Conservation (phyloP, 306 rosid genomes). For the Lathyrus sativus region DNA sequence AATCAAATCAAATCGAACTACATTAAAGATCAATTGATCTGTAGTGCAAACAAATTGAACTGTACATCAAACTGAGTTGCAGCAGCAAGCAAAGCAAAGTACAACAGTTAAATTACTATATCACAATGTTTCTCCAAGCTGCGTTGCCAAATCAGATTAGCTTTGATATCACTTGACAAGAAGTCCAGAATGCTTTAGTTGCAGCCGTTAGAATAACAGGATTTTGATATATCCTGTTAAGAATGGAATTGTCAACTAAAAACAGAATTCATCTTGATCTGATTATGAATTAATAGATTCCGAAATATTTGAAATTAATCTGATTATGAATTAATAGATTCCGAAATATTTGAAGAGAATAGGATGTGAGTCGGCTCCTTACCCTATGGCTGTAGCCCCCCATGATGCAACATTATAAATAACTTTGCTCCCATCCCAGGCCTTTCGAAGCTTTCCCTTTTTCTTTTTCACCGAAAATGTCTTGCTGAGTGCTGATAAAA, state of each 20-base stretch:
- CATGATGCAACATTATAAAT: constrained; percentile 94
- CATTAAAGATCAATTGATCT: constrained; percentile 37
- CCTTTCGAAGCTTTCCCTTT: constrained; percentile 92
- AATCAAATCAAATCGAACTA: constrained; percentile 28
- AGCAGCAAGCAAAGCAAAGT: constrained; percentile 37
- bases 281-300: constrained; percentile 15
- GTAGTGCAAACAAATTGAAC: constrained; percentile 38
- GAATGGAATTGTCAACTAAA: constrained; percentile 5
- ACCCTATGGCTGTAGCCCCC: constrained; percentile 99
- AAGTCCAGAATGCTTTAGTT: constrained; percentile 86
- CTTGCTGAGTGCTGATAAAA: constrained; percentile 81
- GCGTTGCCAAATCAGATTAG: constrained; percentile 59
- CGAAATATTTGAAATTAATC: neutral
- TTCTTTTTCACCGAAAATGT: constrained; percentile 86
- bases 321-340: constrained; percentile 12
- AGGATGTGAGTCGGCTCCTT: constrained; percentile 25
- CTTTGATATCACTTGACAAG: constrained; percentile 91
- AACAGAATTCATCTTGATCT: neutral
- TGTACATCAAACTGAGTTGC: constrained; percentile 38
- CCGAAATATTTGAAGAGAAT: neutral
- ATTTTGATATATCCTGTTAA: constrained; percentile 89
- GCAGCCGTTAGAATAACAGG: constrained; percentile 77
- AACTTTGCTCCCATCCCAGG: constrained; percentile 98
- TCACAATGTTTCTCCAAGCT: constrained; percentile 39
- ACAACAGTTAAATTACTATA: constrained; percentile 16